Percentiles rank a stretch among this genome's conserved stretches.
phyloP scores from a whole-genome alignment of 176 grass and related monocot species.

The maize (Zea mays) region DNA sequence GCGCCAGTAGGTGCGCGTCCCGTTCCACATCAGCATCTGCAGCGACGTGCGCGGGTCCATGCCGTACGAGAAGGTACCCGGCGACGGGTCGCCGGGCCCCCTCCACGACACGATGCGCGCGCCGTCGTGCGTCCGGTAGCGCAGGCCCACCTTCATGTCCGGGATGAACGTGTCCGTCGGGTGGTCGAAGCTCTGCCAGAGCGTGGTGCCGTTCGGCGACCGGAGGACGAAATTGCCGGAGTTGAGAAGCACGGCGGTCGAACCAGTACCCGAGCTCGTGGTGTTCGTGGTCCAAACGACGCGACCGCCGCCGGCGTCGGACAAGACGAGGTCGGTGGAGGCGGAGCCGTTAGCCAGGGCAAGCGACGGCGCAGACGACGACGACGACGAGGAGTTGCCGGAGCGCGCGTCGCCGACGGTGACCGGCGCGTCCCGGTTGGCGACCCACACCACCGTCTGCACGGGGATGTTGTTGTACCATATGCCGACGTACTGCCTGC shows the following conservation, averaged over 20 bases:
- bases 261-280: neutral
- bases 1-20: slow-evolving; percentile 1
- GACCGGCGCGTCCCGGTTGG: slow-evolving; percentile 19
- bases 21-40: slow-evolving; percentile 43
- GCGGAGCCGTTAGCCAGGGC: neutral
- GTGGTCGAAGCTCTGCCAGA: slow-evolving; percentile 55
- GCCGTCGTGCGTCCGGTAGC: neutral
- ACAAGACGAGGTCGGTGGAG: slow-evolving; percentile 12
- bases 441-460: slow-evolving; percentile 34
- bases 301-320: neutral
- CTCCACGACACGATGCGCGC: slow-evolving; percentile 47
- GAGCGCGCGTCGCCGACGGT: neutral
- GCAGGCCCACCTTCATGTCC: slow-evolving; percentile 30
- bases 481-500: slow-evolving; percentile 32
- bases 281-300: slow-evolving; percentile 36
- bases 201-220: neutral
- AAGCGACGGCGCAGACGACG: neutral
- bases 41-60: slow-evolving; percentile 43
- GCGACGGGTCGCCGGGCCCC: slow-evolving; percentile 28
- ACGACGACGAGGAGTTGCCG: neutral
- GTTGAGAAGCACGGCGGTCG: slow-evolving; percentile 30
- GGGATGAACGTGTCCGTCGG: slow-evolving; percentile 47
- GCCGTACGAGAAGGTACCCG: slow-evolving; percentile 47
- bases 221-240: slow-evolving; percentile 45
- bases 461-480: slow-evolving; percentile 36